A percentile compares a stretch with the other conserved stretches of the same genome.
Conservation (phyloP, 345 rosid genomes). For the Theobroma cacao region DNA sequence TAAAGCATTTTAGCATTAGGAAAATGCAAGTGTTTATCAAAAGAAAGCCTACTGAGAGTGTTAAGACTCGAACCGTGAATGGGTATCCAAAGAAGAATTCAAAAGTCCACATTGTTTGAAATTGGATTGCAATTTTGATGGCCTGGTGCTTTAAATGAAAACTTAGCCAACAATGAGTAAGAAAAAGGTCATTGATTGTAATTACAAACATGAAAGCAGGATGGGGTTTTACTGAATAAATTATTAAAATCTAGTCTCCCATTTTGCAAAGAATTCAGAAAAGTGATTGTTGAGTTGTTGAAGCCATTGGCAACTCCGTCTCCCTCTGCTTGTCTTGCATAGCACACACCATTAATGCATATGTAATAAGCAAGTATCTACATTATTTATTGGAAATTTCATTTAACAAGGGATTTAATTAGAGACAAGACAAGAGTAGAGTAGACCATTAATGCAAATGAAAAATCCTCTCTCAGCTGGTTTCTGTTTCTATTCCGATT, state of each 20-base stretch:
- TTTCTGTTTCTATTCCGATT: not conserved
- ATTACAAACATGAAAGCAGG: not conserved
- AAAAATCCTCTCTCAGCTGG: too few relatives aligned
- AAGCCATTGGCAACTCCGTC: not conserved
- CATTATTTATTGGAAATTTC: too few relatives aligned
- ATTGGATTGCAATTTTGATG: not conserved
- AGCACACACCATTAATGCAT: not conserved
- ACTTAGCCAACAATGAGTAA: not conserved
- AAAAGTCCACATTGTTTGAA: not conserved
- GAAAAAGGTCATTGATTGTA: not conserved
- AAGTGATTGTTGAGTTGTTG: not conserved
- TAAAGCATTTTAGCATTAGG: not conserved
- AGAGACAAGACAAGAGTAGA: not conserved
- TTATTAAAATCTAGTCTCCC: not conserved
- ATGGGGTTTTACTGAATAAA: not conserved
- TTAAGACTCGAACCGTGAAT: not conserved
- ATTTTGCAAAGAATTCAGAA: not conserved
- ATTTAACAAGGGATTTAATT: not conserved
- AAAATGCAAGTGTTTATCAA: not conserved
- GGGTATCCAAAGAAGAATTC: not conserved
- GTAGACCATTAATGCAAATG: not conserved
- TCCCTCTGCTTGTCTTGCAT: not conserved
- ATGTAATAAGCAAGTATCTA: too few relatives aligned
- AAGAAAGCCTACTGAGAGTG: not conserved
- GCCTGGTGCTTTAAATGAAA: not conserved